These are phyloP conservation scores for Cladophialophora carrionii DNA, from an alignment of 2,329 filamentous ascomycete genomes.

Conservation along the genomic window DNA sequence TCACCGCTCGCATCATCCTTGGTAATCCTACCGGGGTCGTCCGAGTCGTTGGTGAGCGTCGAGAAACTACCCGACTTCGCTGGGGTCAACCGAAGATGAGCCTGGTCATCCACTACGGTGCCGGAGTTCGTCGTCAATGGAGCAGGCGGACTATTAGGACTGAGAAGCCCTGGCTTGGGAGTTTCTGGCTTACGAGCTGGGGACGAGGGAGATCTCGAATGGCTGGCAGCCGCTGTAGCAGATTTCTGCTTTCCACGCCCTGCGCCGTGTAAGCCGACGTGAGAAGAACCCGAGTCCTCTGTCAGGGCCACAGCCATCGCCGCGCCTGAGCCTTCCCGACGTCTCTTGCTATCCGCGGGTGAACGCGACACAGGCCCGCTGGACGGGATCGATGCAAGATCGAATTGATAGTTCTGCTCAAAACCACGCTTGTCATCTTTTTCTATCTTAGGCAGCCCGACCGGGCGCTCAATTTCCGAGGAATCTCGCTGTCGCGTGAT, in stretches of 20 bases:
- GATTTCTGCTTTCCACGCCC: constrained; percentile 41
- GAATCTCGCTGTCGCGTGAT: constrained; percentile 40
- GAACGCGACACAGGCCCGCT: constrained; percentile 42
- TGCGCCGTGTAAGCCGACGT: constrained; percentile 30
- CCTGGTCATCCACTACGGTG: constrained; percentile 28
- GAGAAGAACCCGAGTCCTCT: constrained; percentile 46
- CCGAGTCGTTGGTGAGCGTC: constrained; percentile 44
- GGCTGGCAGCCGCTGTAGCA: constrained; percentile 45
- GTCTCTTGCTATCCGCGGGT: constrained; percentile 48
- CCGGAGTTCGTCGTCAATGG: constrained; percentile 21
- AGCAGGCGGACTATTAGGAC: constrained; percentile 16
- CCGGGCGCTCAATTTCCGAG: constrained; percentile 41
- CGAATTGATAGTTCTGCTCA: constrained; percentile 48
- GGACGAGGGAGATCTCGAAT: constrained; percentile 47
- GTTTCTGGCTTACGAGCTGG: constrained; percentile 28
- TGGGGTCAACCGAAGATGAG: constrained; percentile 31
- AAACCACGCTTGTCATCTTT: constrained; percentile 40
- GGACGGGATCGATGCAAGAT: constrained; percentile 52
- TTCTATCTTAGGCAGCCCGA: constrained; percentile 36
- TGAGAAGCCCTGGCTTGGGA: constrained; percentile 21
- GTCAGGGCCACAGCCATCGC: constrained; percentile 55
- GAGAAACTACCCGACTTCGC: constrained; percentile 42
- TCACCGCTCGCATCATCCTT: constrained; percentile 69
- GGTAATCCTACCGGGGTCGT: constrained; percentile 59
- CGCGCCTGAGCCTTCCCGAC: constrained; percentile 46